Evolutionary conservation across 1,284 basidiomycete species (phyloP).

Genomic region (Ceratobasidium papillatum): DNA sequence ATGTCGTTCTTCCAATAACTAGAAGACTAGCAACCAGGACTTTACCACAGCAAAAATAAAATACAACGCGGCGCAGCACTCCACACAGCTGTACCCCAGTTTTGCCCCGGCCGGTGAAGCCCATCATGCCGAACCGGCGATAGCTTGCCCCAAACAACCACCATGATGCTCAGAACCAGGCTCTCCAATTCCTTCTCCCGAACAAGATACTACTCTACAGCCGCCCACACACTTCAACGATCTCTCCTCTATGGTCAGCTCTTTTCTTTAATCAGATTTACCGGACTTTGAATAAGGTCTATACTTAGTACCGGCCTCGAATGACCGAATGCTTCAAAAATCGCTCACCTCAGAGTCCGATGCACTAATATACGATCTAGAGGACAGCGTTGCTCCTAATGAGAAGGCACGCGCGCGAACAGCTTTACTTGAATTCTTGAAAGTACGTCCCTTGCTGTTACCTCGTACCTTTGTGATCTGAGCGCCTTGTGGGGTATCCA

Average conservation of each 20-base stretch:
- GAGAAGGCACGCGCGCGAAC: slow-evolving; percentile 72
- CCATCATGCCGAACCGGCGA: not conserved
- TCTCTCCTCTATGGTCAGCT: slow-evolving; percentile 31
- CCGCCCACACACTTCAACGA: slow-evolving; percentile 6
- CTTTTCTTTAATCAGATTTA: not conserved
- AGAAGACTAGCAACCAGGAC: not conserved
- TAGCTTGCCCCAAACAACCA: not conserved
- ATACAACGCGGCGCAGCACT: not conserved
- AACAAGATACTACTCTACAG: not conserved
- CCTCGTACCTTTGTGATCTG: not conserved
- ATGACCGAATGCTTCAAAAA: slow-evolving; percentile 82
- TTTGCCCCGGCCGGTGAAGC: not conserved
- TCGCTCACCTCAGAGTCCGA: slow-evolving; percentile 72
- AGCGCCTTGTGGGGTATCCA: not conserved
- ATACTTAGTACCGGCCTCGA: slow-evolving; percentile 72
- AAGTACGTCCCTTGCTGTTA: slow-evolving; percentile 51
- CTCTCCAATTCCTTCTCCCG: not conserved
- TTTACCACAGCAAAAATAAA: not conserved
- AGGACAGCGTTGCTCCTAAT: slow-evolving; percentile 78
- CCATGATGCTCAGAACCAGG: not conserved
- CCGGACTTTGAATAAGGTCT: not conserved
- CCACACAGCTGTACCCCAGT: not conserved
- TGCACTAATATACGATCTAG: slow-evolving; percentile 84
- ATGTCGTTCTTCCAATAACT: not conserved
- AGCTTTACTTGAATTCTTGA: slow-evolving; percentile 66